phyloP scores from a whole-genome alignment of 2,329 filamentous ascomycete genomes.

The Trichoderma sp. region DNA sequence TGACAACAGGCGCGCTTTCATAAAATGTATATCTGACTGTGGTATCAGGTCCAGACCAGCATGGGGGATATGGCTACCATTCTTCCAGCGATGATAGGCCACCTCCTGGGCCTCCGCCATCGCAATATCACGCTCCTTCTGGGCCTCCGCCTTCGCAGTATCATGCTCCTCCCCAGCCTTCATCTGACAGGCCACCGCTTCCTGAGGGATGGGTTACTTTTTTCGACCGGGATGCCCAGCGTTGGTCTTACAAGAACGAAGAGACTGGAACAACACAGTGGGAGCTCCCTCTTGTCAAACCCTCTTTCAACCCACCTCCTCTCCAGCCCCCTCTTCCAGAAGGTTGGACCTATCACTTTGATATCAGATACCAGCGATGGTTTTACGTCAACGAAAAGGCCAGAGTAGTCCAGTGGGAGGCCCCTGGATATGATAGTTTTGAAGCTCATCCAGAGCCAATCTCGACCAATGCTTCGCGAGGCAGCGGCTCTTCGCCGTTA shows the following conservation, averaged over 20 bases:
- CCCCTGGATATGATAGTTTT: slow-evolving; percentile 44
- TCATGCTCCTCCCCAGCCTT: slow-evolving; percentile 28
- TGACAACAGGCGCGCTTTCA: no score
- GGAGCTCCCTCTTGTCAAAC: slow-evolving; percentile 28
- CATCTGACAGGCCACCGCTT: neutral
- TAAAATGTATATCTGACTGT: neutral
- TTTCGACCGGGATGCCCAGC: neutral
- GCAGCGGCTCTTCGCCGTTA: slow-evolving; percentile 22
- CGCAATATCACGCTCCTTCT: slow-evolving; percentile 30
- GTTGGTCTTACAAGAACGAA: neutral
- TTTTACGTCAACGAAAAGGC: slow-evolving; percentile 67
- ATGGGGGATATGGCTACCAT: slow-evolving; percentile 32
- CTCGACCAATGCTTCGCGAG: slow-evolving; percentile 35
- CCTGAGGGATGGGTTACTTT: neutral
- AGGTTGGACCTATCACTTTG: slow-evolving; percentile 68
- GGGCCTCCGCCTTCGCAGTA: slow-evolving; percentile 27
- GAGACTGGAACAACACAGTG: neutral
- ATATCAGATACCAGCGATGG: slow-evolving; percentile 63
- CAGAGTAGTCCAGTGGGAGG: slow-evolving; percentile 67
- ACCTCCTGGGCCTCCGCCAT: slow-evolving; percentile 26
- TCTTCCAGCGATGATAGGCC: slow-evolving; percentile 32
- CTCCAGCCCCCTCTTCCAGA: slow-evolving; percentile 56
- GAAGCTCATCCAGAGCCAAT: slow-evolving; percentile 23
- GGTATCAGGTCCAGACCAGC: neutral
- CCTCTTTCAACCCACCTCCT: slow-evolving; percentile 45